Percentiles rank a stretch among this genome's conserved stretches.
These are phyloP conservation scores for Suillus alpinus DNA, from an alignment of 768 basidiomycete species.

Conservation along the genomic window DNA sequence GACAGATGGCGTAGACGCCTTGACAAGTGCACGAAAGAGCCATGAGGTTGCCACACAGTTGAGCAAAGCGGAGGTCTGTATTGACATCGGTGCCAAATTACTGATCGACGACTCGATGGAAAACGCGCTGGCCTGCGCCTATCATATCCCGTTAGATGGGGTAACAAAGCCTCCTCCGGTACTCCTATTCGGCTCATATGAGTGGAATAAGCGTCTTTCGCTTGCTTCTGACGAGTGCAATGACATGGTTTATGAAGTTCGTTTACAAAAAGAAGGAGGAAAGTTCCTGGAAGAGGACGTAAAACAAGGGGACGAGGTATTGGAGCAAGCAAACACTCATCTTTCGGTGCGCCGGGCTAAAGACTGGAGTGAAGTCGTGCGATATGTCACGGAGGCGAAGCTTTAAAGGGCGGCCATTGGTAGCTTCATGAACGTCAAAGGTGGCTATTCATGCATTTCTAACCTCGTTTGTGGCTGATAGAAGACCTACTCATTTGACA, in stretches of 20 bases:
- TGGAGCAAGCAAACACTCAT: constrained; percentile 43
- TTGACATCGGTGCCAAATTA: constrained; percentile 57
- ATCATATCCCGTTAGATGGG: constrained; percentile 16
- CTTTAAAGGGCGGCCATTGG: neutral
- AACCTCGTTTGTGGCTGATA: neutral
- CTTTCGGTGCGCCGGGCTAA: constrained; percentile 48
- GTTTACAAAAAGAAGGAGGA: constrained; percentile 45
- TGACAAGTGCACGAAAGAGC: constrained; percentile 11
- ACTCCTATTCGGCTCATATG: constrained; percentile 72
- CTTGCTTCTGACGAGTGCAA: constrained; percentile 41
- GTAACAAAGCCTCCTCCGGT: constrained; percentile 44
- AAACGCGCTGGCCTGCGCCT: constrained; percentile 64
- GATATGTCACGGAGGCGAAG: neutral
- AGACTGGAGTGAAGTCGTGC: constrained; percentile 58
- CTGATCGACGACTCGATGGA: constrained; percentile 82
- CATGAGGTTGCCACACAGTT: constrained; percentile 52
- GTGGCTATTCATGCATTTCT: neutral
- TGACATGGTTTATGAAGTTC: constrained; percentile 53
- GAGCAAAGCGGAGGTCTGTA: constrained; percentile 72
- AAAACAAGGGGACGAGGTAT: constrained; percentile 24
- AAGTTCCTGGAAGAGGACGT: constrained; percentile 57
- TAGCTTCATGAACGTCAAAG: neutral
- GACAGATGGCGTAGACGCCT: constrained; percentile 8
- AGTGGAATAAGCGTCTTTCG: constrained; percentile 69
- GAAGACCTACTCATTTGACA: neutral